These are phyloP conservation scores for Amanita molliuscula DNA, from an alignment of 768 basidiomycete species.

Conservation along the genomic window DNA sequence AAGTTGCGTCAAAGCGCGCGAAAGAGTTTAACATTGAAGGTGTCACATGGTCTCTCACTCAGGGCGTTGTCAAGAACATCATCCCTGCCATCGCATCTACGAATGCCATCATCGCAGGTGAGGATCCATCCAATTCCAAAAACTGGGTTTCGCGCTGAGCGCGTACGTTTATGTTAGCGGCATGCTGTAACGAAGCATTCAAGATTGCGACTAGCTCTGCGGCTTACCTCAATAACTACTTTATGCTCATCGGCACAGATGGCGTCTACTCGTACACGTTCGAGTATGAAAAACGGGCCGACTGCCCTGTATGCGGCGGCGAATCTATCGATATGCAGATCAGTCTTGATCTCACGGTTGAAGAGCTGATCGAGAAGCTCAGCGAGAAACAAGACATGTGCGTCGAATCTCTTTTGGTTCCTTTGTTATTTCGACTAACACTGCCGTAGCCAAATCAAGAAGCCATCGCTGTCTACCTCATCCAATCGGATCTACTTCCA, in stretches of 20 bases:
- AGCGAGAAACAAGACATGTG: constrained; percentile 87
- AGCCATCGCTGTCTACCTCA: constrained; percentile 79
- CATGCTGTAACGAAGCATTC: constrained; percentile 98
- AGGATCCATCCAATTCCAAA: constrained; percentile 8
- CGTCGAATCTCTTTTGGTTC: constrained; percentile 19
- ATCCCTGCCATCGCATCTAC: constrained; percentile 98
- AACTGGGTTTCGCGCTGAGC: neutral
- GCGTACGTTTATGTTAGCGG: constrained; percentile 37
- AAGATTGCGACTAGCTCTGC: constrained; percentile 96
- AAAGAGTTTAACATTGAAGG: constrained; percentile 96
- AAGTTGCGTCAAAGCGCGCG: constrained; percentile 70
- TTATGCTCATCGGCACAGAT: constrained; percentile 96
- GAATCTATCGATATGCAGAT: constrained; percentile 71
- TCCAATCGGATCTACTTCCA: constrained; percentile 83
- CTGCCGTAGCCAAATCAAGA: constrained; percentile 80
- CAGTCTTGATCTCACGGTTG: constrained; percentile 66
- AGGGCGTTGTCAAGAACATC: constrained; percentile 99
- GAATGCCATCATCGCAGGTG: constrained; percentile 95
- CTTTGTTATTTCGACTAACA: constrained; percentile 6
- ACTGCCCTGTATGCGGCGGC: constrained; percentile 97
- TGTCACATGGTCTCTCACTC: constrained; percentile 94
- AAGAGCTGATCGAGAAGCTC: constrained; percentile 80
- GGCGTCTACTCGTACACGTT: constrained; percentile 97
- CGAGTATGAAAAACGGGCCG: constrained; percentile 82
- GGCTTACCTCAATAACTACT: constrained; percentile 93